phyloP scores from a whole-genome alignment of 73 alveolate species.

The Paraurostyla sp. region DNA sequence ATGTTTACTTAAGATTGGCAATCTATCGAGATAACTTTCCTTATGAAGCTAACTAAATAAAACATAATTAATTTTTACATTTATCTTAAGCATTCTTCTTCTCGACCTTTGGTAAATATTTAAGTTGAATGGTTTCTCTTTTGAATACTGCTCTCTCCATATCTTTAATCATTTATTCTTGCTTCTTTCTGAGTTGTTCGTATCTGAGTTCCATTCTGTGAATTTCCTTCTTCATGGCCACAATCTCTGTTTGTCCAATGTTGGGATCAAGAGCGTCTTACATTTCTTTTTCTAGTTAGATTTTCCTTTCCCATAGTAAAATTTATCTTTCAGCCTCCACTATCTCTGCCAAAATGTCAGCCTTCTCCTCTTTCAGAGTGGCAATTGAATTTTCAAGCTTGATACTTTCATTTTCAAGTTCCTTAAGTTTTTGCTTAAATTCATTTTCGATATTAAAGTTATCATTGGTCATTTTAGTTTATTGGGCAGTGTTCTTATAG shows the following conservation, averaged over 20 bases:
- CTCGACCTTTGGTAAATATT: constrained; percentile 92
- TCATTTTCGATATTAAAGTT: constrained; percentile 94
- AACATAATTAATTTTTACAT: background rate
- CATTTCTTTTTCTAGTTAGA: constrained; percentile 98
- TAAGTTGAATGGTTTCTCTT: constrained; percentile 96
- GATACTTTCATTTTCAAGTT: constrained; percentile 94
- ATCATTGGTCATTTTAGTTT: constrained; percentile 91
- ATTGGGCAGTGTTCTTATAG: constrained; percentile 88
- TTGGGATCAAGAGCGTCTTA: constrained; percentile 97
- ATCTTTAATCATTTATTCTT: constrained; percentile 95
- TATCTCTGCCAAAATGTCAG: constrained; percentile 96
- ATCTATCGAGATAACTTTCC: constrained; percentile 84
- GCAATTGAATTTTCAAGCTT: constrained; percentile 95
- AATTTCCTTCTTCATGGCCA: constrained; percentile 95
- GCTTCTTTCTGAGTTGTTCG: constrained; percentile 90
- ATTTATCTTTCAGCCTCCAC: constrained; percentile 98
- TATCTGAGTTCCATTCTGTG: constrained; percentile 97
- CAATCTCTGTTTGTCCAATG: constrained; percentile 96
- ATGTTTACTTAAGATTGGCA: constrained; percentile 83
- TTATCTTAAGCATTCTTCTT: constrained; percentile 78
- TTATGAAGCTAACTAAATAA: constrained; percentile 52
- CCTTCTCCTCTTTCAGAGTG: constrained; percentile 95
- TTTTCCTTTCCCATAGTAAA: constrained; percentile 98
- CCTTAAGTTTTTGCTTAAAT: constrained; percentile 94
- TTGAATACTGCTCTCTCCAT: constrained; percentile 98